Evolutionary conservation across 2,329 filamentous ascomycete genomes (phyloP).

Genomic region (Gnomoniopsis smithogilvyi): DNA sequence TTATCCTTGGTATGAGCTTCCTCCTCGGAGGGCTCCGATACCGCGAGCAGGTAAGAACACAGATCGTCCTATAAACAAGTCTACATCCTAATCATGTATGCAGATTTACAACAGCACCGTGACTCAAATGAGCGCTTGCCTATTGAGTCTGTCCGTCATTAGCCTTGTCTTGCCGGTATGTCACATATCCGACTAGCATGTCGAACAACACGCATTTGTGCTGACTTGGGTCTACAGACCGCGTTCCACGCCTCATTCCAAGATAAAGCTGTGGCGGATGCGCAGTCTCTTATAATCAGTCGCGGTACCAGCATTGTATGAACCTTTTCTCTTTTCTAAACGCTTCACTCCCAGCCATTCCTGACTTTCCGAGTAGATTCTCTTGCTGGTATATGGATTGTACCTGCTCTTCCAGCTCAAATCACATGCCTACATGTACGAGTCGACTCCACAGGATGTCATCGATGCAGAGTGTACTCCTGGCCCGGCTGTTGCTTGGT

Average conservation of each 20-base stretch:
- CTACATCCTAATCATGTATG: not conserved
- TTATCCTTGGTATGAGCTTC: conserved; percentile 75
- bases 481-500: conserved; percentile 76
- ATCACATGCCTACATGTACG: conserved; percentile 88
- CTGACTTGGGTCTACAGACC: conserved; percentile 47
- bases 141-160: conserved; percentile 61
- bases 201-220: too few relatives aligned
- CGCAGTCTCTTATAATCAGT: conserved; percentile 76
- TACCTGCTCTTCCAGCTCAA: conserved; percentile 91
- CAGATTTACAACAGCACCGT: conserved; percentile 69
- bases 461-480: conserved; percentile 90
- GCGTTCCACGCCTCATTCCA: conserved; percentile 89
- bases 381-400: conserved; percentile 76
- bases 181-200: too few relatives aligned
- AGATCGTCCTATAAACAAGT: conserved; percentile 9
- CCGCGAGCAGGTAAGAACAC: conserved; percentile 52
- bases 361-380: conserved; percentile 45
- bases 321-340: not conserved
- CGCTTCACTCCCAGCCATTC: not conserved
- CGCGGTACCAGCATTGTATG: conserved; percentile 82
- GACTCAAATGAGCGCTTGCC: conserved; percentile 69
- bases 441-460: conserved; percentile 86
- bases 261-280: conserved; percentile 59
- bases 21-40: conserved; percentile 66
- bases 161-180: conserved; percentile 51